Conservation (phyloP, 1,284 basidiomycete species). For the Cutaneotrichosporon sp. region DNA sequence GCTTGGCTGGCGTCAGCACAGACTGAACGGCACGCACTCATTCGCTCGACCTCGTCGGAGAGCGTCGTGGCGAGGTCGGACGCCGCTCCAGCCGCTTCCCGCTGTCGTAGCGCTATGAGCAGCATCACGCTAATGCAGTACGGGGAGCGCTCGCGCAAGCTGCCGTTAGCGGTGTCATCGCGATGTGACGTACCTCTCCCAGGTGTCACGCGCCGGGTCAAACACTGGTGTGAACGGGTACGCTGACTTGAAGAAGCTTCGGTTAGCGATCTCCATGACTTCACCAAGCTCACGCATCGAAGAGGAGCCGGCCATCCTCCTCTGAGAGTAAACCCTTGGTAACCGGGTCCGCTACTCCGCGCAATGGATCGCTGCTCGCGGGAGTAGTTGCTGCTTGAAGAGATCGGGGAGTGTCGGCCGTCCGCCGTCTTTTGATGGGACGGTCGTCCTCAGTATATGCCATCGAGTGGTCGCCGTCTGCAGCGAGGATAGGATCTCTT, state of each 20-base stretch:
- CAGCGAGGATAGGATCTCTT: background rate
- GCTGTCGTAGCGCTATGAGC: slow-evolving; percentile 25
- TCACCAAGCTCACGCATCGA: slow-evolving; percentile 24
- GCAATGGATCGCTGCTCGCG: slow-evolving; percentile 15
- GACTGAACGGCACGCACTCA: slow-evolving; percentile 8
- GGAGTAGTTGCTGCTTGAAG: slow-evolving; percentile 9
- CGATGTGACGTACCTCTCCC: slow-evolving; percentile 26
- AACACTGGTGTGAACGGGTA: slow-evolving; percentile 37
- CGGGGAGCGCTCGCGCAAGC: slow-evolving; percentile 31
- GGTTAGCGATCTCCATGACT: background rate
- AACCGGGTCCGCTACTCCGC: slow-evolving; percentile 24
- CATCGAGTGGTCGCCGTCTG: background rate
- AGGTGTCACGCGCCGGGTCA: slow-evolving; percentile 35
- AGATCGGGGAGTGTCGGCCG: background rate
- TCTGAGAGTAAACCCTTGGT: slow-evolving; percentile 24
- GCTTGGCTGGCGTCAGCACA: slow-evolving; percentile 17
- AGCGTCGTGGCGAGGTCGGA: slow-evolving; percentile 20
- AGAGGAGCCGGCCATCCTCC: slow-evolving; percentile 23
- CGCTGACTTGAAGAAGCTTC: slow-evolving; percentile 35
- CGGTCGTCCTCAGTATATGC: background rate
- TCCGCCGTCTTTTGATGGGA: background rate
- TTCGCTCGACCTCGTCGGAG: slow-evolving; percentile 16
- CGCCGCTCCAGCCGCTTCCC: slow-evolving; percentile 18
- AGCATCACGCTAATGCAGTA: slow-evolving; percentile 36
- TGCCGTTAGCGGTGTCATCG: slow-evolving; percentile 1